Percentiles rank a stretch among this genome's conserved stretches.
These are phyloP conservation scores for Triticum dicoccoides DNA, from an alignment of 176 grass and related monocot genomes.

Conservation along the genomic window DNA sequence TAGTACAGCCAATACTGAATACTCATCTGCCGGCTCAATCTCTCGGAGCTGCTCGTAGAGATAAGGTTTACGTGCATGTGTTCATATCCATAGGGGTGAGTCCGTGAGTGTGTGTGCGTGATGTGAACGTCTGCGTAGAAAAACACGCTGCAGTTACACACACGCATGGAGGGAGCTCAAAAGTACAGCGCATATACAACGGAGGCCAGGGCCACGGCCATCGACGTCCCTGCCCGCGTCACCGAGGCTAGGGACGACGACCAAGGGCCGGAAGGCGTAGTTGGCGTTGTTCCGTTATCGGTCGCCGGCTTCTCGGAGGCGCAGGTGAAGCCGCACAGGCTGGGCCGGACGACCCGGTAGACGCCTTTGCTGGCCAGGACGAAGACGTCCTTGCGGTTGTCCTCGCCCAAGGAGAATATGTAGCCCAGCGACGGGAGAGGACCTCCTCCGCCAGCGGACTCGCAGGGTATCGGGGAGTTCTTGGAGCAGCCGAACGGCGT, in stretches of 20 bases:
- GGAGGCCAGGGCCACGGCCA: background rate
- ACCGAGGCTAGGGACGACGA: background rate
- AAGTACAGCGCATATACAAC: background rate
- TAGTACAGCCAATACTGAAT: too few relatives aligned
- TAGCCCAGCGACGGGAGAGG: conserved; percentile 48
- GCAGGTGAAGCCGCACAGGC: conserved; percentile 55
- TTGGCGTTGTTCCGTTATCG: background rate
- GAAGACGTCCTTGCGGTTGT: conserved; percentile 71
- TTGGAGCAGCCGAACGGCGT: conserved; percentile 45
- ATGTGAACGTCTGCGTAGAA: too few relatives aligned
- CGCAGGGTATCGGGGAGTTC: conserved; percentile 54
- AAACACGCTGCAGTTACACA: background rate
- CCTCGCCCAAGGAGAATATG: conserved; percentile 77
- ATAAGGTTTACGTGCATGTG: too few relatives aligned
- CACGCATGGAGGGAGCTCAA: conserved; percentile 5
- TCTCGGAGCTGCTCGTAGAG: too few relatives aligned
- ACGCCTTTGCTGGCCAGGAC: conserved; percentile 68
- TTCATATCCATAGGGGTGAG: too few relatives aligned
- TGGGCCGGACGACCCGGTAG: conserved; percentile 73
- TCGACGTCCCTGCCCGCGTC: background rate
- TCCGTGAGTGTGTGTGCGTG: too few relatives aligned
- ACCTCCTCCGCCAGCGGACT: background rate
- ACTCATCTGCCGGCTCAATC: too few relatives aligned
- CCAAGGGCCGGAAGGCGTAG: background rate
- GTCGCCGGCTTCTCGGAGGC: conserved; percentile 41